Evolutionary conservation across 768 basidiomycete species (phyloP).

Genomic region (Trametes punicea): DNA sequence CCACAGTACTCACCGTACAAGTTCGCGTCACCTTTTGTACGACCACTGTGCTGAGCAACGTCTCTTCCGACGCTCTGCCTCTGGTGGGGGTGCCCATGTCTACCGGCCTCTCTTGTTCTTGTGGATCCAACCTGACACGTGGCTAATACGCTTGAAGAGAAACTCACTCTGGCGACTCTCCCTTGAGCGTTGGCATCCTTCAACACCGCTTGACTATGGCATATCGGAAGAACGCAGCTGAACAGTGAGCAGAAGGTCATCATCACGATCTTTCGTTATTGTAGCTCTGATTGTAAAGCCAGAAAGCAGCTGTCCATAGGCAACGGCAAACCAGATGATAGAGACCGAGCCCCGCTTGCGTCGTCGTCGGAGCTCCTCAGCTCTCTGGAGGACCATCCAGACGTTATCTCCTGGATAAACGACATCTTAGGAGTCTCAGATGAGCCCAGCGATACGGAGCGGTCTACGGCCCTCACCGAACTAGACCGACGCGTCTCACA

Average conservation of each 20-base stretch:
- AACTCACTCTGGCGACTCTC: not conserved
- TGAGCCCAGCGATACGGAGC: conserved; percentile 8
- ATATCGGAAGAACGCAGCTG: not conserved
- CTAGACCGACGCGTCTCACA: conserved; percentile 75
- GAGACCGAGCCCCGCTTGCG: not conserved
- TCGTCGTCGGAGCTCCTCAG: conserved; percentile 19
- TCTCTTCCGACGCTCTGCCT: no score
- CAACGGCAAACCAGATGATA: not conserved
- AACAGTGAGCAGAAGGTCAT: conserved; percentile 20
- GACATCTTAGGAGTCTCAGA: conserved; percentile 22
- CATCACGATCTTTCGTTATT: conserved; percentile 8
- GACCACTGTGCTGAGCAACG: no score
- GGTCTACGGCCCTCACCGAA: conserved; percentile 32
- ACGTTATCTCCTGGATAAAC: conserved; percentile 33
- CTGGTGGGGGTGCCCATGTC: no score
- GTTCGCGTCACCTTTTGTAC: no score
- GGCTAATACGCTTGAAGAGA: no score
- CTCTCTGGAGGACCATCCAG: conserved; percentile 26
- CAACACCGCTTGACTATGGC: conserved; percentile 2
- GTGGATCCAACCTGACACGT: no score
- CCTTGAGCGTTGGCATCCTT: not conserved
- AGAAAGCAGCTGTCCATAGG: not conserved
- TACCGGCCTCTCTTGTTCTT: no score
- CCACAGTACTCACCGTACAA: no score
- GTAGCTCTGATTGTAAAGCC: conserved; percentile 12